phyloP scores from a whole-genome alignment of 2,329 filamentous ascomycete species.

The Diaporthe aspalathi region DNA sequence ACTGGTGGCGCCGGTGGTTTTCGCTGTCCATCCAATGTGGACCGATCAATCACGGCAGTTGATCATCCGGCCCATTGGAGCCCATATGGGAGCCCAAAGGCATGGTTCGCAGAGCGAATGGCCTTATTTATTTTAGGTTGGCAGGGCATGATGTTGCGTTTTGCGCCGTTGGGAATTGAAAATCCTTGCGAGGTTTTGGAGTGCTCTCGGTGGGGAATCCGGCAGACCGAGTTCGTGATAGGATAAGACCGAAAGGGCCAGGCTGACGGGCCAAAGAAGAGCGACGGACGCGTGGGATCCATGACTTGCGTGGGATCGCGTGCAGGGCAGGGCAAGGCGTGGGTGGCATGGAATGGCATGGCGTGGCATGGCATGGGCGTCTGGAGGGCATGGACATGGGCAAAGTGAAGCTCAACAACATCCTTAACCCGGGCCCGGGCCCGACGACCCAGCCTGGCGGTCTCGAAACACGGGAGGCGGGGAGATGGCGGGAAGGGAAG shows the following conservation, averaged over 20 bases:
- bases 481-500: neutral
- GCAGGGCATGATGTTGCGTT: neutral
- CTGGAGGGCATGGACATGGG: slow-evolving; percentile 1
- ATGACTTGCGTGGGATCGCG: slow-evolving; percentile 11
- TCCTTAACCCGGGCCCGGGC: neutral
- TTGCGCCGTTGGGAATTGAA: neutral
- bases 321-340: neutral
- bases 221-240: slow-evolving; percentile 2
- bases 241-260: slow-evolving; percentile 1
- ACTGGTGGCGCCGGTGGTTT: neutral
- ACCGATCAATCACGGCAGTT: slow-evolving; percentile 38
- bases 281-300: slow-evolving; percentile 10
- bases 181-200: slow-evolving; percentile 12
- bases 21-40: slow-evolving; percentile 26
- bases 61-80: slow-evolving; percentile 37
- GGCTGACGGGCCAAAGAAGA: neutral
- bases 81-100: slow-evolving; percentile 11
- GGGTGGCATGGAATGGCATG: neutral
- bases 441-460: slow-evolving; percentile 19
- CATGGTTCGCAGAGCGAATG: slow-evolving; percentile 14
- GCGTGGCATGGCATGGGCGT: neutral
- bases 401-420: neutral
- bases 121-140: neutral
- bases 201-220: slow-evolving; percentile 11
- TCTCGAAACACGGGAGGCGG: slow-evolving; percentile 16